Evolutionary conservation across 176 grass and related monocot genomes (phyloP), one percentile per base, ranked within the genome.

Genomic region (Ampelocalamus luodianensis): DNA sequence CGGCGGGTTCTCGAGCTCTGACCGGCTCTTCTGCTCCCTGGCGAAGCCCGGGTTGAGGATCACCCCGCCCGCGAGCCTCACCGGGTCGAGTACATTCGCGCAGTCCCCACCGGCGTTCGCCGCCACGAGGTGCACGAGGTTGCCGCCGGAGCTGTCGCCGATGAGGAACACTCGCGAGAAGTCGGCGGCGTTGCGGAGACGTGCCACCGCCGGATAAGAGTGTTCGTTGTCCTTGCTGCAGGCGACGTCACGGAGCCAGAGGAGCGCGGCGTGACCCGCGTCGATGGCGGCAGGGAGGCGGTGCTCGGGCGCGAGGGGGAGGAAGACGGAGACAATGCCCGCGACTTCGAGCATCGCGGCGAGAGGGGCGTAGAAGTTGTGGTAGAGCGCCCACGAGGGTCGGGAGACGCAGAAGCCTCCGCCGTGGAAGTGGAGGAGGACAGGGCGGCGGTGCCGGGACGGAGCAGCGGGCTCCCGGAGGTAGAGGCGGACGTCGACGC

Each of bases 101-200:
- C 74, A 46, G 7, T 58, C 45, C 56, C 38, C 36, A 38, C 39
- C 79, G 2, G 22, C 18, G 20, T 75, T 66, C 2, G 58, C 80
- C 4, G 79, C 81, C 37, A 91, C 89, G 20, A 78, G 75, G 70
- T 91, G 90, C 53, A 92, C 90, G 9, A 92, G 71, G 77, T 83
- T 88, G 36, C 82, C 86, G 0, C 89, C 85, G 0, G 85, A 66
- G 65, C 89, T 91, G 72, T 91, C 89, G 18, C 89, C 89, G 43
- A 91, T 81, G 42, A 91, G 75, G 56, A 91, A 91, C 85, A 88
- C 89, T 38, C 85, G 85, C 3, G 89, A 91, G 80, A 91, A 91
- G 79, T 91, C 85, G 2, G 43, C 80, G 4, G 56, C 77, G 1
- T 34, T 17, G 22, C 67, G 42, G 12, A 91, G 37, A 0, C 54